Evolutionary conservation across 2,329 filamentous ascomycete genomes (phyloP), one percentile per base, ranked within the genome.

Genomic region (Myriangium duriaei): DNA sequence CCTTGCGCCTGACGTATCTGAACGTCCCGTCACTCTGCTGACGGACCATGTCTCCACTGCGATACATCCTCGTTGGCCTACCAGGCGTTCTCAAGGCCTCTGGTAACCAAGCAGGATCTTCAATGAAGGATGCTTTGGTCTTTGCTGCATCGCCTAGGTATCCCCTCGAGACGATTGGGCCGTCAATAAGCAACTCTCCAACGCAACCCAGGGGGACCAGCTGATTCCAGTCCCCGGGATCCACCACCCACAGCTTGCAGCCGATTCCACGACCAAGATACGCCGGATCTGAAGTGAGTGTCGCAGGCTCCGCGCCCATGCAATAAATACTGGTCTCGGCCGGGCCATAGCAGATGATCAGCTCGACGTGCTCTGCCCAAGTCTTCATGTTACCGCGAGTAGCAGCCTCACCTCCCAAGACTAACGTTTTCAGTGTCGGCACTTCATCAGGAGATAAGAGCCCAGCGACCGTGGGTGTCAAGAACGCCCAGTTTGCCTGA

Each of bases 131-230:
- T 4, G 40, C 45, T 4, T 42, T 39, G 1, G 56, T 59, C 42
- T 49, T 50, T 11, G 46, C 45, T 2, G 42, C 32, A 11, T 54
- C 45, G 6, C 49, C 47, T 3, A 68, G 49, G 37, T 69, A 69
- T 4, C 60, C 66, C 7, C 56, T 54, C 1, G 56, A 62, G 11
- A 69, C 52, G 14, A 59, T 61, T 17, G 60, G 61, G 2, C 65
- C 64, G 45, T 67, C 63, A 1, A 70, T 41, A 0, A 67, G 46
- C 37, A 70, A 44, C 44, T 70, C 67, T 10, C 67, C 67, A 6
- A 65, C 52, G 12, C 57, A 56, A 5, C 67, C 67, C 4, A 67
- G 47, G 0, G 65, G 59, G 2, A 62, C 37, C 1, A 58, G 42
- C 11, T 26, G 35, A 13, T 53, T 40, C 24, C 49, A 42, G 17